These are phyloP conservation scores for Pinus tabuliformis DNA, from an alignment of 75 land plant species.

Conservation along the genomic window DNA sequence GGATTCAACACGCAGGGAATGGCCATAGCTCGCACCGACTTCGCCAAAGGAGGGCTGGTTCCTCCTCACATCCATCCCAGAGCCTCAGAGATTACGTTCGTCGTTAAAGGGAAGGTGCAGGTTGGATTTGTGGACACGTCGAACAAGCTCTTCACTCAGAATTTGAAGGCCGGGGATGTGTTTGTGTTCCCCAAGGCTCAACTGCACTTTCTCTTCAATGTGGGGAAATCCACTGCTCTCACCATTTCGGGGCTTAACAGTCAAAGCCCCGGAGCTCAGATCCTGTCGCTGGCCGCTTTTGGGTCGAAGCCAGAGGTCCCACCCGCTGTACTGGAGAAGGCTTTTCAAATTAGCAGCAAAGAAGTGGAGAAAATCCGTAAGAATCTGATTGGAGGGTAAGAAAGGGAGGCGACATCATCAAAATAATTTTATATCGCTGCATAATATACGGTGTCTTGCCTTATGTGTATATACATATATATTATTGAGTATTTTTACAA, in stretches of 20 bases:
- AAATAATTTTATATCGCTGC: too few species aligned
- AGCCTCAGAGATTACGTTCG: conserved; percentile 19
- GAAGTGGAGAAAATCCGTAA: conserved; percentile 26
- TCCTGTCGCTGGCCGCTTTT: conserved; percentile 12
- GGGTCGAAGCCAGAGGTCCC: conserved; percentile 20
- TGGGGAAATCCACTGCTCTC: conserved; percentile 2
- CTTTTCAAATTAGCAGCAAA: conserved; percentile 19
- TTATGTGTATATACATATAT: too few species aligned
- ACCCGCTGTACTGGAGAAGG: conserved; percentile 28
- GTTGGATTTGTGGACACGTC: conserved; percentile 37
- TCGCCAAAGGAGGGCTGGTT: conserved; percentile 28
- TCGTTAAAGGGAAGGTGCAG: conserved; percentile 15
- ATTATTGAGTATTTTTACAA: too few species aligned
- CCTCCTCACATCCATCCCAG: conserved; percentile 47
- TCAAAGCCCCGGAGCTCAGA: conserved; percentile 29
- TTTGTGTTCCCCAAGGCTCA: conserved; percentile 40
- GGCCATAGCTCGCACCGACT: conserved; percentile 28
- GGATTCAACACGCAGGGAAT: conserved; percentile 50
- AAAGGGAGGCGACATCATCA: too few species aligned
- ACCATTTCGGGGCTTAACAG: conserved; percentile 21
- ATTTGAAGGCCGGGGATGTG: conserved; percentile 23
- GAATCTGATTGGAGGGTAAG: conserved; percentile 13
- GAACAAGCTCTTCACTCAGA: conserved; percentile 23
- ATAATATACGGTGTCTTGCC: too few species aligned
- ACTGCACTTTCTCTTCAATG: conserved; percentile 38